Evolutionary conservation across 2,329 filamentous ascomycete genomes (phyloP), one percentile per base, ranked within the genome.

Genomic region (Penicillium sp.): DNA sequence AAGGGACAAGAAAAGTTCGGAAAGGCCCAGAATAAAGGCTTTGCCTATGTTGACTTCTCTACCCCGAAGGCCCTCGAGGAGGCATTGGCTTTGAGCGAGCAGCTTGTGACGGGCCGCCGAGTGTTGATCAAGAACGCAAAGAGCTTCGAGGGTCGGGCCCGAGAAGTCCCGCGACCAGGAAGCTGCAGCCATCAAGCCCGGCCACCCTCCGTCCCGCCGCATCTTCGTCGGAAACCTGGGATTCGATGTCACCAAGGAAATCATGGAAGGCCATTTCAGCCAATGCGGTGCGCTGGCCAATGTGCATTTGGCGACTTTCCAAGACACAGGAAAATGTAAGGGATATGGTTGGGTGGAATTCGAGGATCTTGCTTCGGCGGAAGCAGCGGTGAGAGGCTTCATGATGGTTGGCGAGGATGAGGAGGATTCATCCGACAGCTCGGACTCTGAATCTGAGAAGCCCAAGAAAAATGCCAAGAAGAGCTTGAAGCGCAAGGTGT

Each of bases 281-380:
- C 90, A 88, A 71, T 97, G 93, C 70, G 94, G 94, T 49, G 81
- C 87, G 59, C 85, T 97, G 58, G 85, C 87, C 51, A 89, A 89
- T 77, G 83, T 91, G 61, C 93, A 96, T 76, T 80, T 97, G 63
- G 94, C 94, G 2, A 96, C 92, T 0, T 99, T 99, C 70, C 90
- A 97, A 74, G 95, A 99, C 73, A 88, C 88, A 20, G 94, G 94
- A 42, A 99, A 97, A 78, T 99, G 94, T 80, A 97, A 97, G 78
- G 95, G 94, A 18, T 99, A 89, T 76, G 94, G 88, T 6, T 99
- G 94, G 92, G 86, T 99, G 58, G 90, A 90, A 58, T 99, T 97
- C 75, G 87, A 88, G 69, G 86, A 92, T 49, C 70, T 92, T 11
- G 86, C 89, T 54, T 84, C 88, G 0, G 91, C 91, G 0, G 84